A percentile compares a stretch with the other conserved stretches of the same genome.
Conservation (phyloP, 805 yeast species). For the Dipodascus albidus region DNA sequence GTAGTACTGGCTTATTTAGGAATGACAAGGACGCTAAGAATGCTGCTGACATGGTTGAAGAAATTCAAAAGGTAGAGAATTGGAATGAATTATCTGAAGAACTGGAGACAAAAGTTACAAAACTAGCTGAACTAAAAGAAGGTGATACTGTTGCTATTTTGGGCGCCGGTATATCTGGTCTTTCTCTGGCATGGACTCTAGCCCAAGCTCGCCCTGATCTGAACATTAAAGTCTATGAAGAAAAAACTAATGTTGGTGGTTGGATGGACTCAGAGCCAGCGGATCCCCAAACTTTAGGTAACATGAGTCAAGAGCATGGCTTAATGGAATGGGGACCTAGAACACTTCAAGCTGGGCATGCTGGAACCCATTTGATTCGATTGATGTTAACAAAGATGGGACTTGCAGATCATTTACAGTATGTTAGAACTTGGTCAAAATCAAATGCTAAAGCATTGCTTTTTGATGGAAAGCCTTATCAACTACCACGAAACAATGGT, state of each 20-base stretch:
- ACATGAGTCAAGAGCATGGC: constrained; percentile 18
- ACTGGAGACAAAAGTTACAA: constrained; percentile 18
- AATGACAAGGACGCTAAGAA: neutral
- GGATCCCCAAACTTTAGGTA: constrained; percentile 9
- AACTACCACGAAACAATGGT: constrained; percentile 18
- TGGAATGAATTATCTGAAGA: constrained; percentile 23
- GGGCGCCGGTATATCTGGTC: constrained; percentile 86
- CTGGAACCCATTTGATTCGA: constrained; percentile 38
- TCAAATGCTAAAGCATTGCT: constrained; percentile 63
- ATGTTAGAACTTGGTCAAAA: constrained; percentile 1
- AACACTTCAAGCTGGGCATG: constrained; percentile 72
- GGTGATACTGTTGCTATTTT: constrained; percentile 48
- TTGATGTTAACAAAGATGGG: constrained; percentile 32
- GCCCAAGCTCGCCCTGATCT: constrained; percentile 68
- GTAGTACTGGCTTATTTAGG: neutral
- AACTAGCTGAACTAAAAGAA: constrained; percentile 22
- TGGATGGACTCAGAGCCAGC: constrained; percentile 45
- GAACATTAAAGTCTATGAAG: constrained; percentile 50
- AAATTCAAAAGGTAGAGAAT: neutral
- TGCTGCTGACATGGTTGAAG: neutral
- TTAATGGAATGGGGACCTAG: constrained; percentile 81
- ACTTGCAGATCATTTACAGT: neutral
- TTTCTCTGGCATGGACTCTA: constrained; percentile 38
- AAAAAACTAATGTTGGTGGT: constrained; percentile 54
- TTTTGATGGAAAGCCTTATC: constrained; percentile 22